Evolutionary conservation across 2,329 filamentous ascomycete species (phyloP).

Genomic region (Chaetothyriales sp.): DNA sequence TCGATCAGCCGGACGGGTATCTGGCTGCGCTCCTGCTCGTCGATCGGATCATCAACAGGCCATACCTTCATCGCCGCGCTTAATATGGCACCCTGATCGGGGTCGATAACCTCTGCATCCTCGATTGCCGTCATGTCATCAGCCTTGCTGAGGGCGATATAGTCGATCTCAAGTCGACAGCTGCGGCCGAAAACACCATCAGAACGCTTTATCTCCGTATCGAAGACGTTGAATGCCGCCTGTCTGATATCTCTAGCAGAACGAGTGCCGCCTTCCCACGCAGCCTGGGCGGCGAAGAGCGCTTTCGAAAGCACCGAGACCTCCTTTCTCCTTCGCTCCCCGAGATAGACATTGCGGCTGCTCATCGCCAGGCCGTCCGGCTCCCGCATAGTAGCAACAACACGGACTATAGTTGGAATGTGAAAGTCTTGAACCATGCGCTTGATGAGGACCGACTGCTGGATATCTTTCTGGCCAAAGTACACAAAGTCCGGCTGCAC

Average conservation of each 20-base stretch:
- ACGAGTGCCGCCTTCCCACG: conserved; percentile 42
- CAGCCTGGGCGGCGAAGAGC: conserved; percentile 53
- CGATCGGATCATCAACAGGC: conserved; percentile 55
- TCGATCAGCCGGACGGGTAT: conserved; percentile 80
- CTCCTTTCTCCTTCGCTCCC: conserved; percentile 52
- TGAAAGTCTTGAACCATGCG: conserved; percentile 80
- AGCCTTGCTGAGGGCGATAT: conserved; percentile 78
- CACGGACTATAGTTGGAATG: conserved; percentile 56
- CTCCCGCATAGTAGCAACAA: conserved; percentile 63
- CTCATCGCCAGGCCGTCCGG: conserved; percentile 75
- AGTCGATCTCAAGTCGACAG: conserved; percentile 63
- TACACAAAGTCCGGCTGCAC: conserved; percentile 65
- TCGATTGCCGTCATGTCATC: conserved; percentile 70
- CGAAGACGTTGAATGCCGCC: conserved; percentile 49
- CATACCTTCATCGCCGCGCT: conserved; percentile 87
- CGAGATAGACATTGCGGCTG: conserved; percentile 86
- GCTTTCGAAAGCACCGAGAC: conserved; percentile 59
- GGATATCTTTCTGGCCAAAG: conserved; percentile 95
- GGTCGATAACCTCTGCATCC: conserved; percentile 59
- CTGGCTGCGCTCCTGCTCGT: conserved; percentile 61
- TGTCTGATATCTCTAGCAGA: conserved; percentile 54
- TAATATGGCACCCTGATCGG: conserved; percentile 58
- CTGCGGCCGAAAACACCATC: conserved; percentile 11
- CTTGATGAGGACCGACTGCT: conserved; percentile 82
- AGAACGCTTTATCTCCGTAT: conserved; percentile 19